These are phyloP conservation scores for Paraphaeosphaeria sporulosa DNA, from an alignment of 2,329 filamentous ascomycete species.

Conservation along the genomic window DNA sequence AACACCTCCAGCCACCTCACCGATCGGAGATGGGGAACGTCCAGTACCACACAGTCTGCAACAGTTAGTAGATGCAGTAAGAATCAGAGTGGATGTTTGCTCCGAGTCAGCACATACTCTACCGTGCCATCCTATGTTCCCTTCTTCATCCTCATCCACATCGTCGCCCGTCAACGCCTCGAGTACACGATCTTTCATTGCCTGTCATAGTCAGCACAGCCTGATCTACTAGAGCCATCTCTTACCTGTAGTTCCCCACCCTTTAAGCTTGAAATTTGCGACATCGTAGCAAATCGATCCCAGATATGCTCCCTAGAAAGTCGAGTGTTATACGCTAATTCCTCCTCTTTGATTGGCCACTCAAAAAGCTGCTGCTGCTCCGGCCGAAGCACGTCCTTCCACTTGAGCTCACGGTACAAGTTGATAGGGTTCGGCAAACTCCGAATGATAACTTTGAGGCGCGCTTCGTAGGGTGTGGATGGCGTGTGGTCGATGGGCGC, in stretches of 20 bases:
- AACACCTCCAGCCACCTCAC: not conserved
- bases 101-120: not conserved
- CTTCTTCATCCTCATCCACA: constrained; percentile 2
- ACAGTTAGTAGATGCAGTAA: not conserved
- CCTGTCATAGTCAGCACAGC: not conserved
- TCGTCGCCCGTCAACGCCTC: not conserved
- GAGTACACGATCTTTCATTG: constrained; percentile 3
- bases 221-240: not conserved
- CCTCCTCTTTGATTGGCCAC: not conserved
- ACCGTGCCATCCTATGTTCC: constrained; percentile 1
- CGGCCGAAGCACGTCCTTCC: constrained; percentile 1
- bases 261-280: constrained; percentile 3
- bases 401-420: constrained; percentile 10
- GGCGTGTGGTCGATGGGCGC: constrained; percentile 6
- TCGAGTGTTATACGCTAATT: not conserved
- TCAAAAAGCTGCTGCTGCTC: constrained; percentile 3
- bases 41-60: constrained; percentile 10
- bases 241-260: not conserved
- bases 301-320: constrained; percentile 3
- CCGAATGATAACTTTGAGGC: constrained; percentile 4
- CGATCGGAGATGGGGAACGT: not conserved
- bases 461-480: constrained; percentile 6
- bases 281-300: constrained; percentile 7
- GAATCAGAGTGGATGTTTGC: not conserved
- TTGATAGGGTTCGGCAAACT: constrained; percentile 8